These are phyloP conservation scores for Piper longum DNA, from an alignment of 164 flowering plant genomes.

Conservation along the genomic window DNA sequence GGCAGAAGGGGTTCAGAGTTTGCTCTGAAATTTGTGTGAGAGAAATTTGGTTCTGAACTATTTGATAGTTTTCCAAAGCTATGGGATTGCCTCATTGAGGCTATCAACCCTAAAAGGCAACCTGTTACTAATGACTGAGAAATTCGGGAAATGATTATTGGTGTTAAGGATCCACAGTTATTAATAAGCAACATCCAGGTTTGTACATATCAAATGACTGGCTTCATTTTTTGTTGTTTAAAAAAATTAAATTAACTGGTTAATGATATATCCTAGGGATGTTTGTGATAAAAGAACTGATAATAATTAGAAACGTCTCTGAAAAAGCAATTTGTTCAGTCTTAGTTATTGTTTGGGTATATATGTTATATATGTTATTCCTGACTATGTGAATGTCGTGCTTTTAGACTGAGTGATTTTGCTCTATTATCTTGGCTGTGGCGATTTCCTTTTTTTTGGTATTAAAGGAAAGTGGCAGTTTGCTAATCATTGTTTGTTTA, in stretches of 20 bases:
- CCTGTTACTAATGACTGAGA: conserved; percentile 25
- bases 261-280: too few species aligned
- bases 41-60: conserved; percentile 58
- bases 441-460: too few species aligned
- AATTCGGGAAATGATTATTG: conserved; percentile 23
- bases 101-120: conserved; percentile 46
- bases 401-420: too few species aligned
- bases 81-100: conserved; percentile 94
- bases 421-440: too few species aligned
- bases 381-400: too few species aligned
- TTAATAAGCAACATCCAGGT: conserved; percentile 96
- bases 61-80: conserved; percentile 84
- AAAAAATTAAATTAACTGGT: not conserved
- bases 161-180: conserved; percentile 69
- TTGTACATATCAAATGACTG: conserved; percentile 1
- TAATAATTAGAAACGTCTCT: too few species aligned
- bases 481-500: too few species aligned
- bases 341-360: too few species aligned
- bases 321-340: too few species aligned
- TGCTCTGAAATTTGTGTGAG: conserved; percentile 66
- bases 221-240: not conserved
- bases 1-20: conserved; percentile 91
- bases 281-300: too few species aligned
- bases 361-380: too few species aligned
- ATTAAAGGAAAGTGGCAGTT: too few species aligned